Base-by-base conservation (phyloP, 2,329 filamentous ascomycete species). In the Metarhizium humberi region DNA sequence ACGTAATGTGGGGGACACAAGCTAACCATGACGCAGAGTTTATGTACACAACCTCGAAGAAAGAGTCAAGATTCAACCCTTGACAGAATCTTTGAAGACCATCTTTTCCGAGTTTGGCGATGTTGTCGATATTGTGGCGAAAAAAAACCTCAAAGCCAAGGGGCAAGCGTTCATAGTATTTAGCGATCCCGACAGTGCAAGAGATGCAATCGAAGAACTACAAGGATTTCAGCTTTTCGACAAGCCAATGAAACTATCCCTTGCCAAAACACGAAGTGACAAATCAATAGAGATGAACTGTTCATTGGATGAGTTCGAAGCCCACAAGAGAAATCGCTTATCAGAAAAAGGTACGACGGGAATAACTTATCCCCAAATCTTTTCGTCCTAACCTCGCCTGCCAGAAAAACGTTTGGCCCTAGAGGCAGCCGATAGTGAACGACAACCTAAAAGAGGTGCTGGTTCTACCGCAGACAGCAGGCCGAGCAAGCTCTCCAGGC, bases 121-220 rank as follows among this genome's bases (percentile, higher is more conserved):
- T 56, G 83, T 96, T 58, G 74, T 95, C 63, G 91, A 96, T 59
- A 82, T 96, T 52, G 81, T 95, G 57, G 89, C 89, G 48, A 95
- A 95, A 76, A 90, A 83, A 60, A 96, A 95, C 70, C 73, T 97
- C 34, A 92, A 89, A 69, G 89, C 90, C 47, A 96, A 95, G 69
- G 94, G 94, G 13, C 94, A 99, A 73, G 94, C 94, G 0, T 99
- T 99, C 68, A 75, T 99, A 51, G 91, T 97, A 49, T 97, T 91
- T 69, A 90, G 95, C 63, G 81, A 78, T 58, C 76, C 86, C n/a
- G 87, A 91, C 55, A 82, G 85, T n/a, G 92, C 92, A 3, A 76
- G 81, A 53, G 80, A 84, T 59, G 92, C 94, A 18, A 87, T 96
- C 59, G 89, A 95, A 52, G 90, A 95, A 63, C 79, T 95, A 59